Percentiles rank a stretch among this genome's conserved stretches.
Conservation (phyloP, 225 moss, liverwort and hornwort species). For the Physcomitrium patens region DNA sequence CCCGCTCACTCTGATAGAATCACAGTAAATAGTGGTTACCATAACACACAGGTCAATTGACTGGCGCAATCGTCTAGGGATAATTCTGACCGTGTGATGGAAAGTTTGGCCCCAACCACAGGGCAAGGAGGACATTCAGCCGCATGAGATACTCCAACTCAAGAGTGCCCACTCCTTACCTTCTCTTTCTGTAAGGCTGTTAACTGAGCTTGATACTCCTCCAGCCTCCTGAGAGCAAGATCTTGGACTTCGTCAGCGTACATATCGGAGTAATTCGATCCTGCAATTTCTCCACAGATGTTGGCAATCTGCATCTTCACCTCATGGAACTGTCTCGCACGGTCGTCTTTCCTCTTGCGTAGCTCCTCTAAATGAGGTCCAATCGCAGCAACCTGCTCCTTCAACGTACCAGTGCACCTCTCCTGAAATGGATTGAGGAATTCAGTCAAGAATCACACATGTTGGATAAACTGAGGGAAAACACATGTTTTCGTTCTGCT, state of each 20-base stretch:
- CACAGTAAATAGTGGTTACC: too few species aligned
- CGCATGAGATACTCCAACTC: accelerated
- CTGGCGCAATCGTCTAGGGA: accelerated
- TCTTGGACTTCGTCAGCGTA: slow-evolving; percentile 58
- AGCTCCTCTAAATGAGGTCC: slow-evolving; percentile 53
- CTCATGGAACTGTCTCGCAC: slow-evolving; percentile 43
- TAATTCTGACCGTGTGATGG: too few species aligned
- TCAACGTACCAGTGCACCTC: slow-evolving; percentile 73
- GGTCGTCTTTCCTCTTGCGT: slow-evolving; percentile 60
- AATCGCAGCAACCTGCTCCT: slow-evolving; percentile 78
- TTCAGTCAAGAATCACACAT: too few species aligned
- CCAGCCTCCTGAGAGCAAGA: slow-evolving; percentile 76
- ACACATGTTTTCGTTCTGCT: too few species aligned
- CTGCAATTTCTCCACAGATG: slow-evolving; percentile 57
- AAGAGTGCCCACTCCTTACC: slow-evolving; percentile 26
- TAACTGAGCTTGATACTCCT: slow-evolving; percentile 85
- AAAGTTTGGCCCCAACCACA: not conserved
- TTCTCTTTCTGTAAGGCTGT: slow-evolving; percentile 85
- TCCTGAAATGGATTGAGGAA: slow-evolving; percentile 46
- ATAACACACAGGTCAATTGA: too few species aligned
- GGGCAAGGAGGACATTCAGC: not conserved
- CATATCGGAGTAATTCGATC: slow-evolving; percentile 50
- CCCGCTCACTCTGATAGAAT: slow-evolving; percentile 59
- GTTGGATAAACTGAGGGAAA: too few species aligned
- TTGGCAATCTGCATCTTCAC: slow-evolving; percentile 51